Conservation (phyloP, 768 basidiomycete species). For the Collybiopsis luxurians region DNA sequence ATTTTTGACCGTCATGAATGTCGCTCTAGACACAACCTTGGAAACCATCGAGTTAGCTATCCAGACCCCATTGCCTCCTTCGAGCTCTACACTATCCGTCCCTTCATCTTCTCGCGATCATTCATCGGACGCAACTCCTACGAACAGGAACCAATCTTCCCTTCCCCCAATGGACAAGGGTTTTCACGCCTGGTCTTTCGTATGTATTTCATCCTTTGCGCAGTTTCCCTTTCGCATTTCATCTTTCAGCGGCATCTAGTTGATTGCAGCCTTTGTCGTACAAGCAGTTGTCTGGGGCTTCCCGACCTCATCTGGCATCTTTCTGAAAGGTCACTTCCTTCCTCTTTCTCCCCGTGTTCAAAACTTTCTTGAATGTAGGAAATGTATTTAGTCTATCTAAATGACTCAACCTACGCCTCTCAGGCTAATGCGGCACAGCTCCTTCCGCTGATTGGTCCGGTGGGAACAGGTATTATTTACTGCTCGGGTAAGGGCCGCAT, state of each 20-base stretch:
- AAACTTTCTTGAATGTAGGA: background rate
- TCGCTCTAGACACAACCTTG: too few species aligned
- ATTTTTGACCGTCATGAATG: too few species aligned
- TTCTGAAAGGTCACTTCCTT: conserved; percentile 26
- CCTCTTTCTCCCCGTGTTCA: background rate
- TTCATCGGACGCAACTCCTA: background rate
- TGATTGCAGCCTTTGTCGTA: conserved; percentile 23
- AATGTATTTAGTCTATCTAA: conserved; percentile 5
- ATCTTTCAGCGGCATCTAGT: conserved; percentile 9
- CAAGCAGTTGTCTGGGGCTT: conserved; percentile 28
- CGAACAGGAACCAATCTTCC: conserved; percentile 14
- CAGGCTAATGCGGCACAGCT: conserved; percentile 20
- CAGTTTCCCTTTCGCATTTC: background rate
- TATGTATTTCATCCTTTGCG: conserved; percentile 7
- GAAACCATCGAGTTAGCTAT: background rate
- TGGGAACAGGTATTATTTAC: conserved; percentile 28
- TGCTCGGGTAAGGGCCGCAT: conserved; percentile 20
- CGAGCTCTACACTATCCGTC: background rate
- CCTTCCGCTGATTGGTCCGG: conserved; percentile 27
- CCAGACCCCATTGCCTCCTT: background rate
- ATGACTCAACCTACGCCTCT: conserved; percentile 10
- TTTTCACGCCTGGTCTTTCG: conserved; percentile 24
- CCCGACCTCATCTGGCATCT: conserved; percentile 25
- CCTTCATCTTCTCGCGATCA: background rate
- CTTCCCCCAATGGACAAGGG: conserved; percentile 22